A percentile compares a stretch with the other conserved stretches of the same genome.
Conservation (phyloP, 2,329 filamentous ascomycete species). For the Stromatinia cepivora region DNA sequence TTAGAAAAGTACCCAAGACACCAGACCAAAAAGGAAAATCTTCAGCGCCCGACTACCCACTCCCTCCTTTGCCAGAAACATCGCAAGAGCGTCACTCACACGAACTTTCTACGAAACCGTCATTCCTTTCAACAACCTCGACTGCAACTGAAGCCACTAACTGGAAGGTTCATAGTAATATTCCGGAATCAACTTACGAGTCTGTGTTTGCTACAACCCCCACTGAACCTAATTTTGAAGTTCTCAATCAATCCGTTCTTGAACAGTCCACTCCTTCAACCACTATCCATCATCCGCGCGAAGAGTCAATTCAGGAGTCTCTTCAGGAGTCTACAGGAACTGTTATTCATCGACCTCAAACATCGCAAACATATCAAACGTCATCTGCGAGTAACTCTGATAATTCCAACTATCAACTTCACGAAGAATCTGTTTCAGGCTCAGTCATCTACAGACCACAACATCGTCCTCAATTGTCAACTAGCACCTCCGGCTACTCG, state of each 20-base stretch:
- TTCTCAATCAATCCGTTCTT: constrained; percentile 12
- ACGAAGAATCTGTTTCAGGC: constrained; percentile 10
- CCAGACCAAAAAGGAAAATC: constrained; percentile 40
- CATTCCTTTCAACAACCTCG: constrained; percentile 40
- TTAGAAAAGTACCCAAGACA: constrained; percentile 42
- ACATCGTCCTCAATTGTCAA: constrained; percentile 5
- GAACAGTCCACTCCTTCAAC: constrained; percentile 22
- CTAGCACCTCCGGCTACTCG: constrained; percentile 21
- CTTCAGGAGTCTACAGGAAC: not conserved
- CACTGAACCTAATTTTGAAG: constrained; percentile 18
- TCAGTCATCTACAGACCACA: constrained; percentile 23
- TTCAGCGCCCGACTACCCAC: constrained; percentile 28
- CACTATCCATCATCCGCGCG: constrained; percentile 11
- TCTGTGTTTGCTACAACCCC: constrained; percentile 28
- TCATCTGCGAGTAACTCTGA: constrained; percentile 19
- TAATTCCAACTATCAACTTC: constrained; percentile 18
- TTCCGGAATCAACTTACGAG: constrained; percentile 30
- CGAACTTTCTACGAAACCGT: constrained; percentile 40
- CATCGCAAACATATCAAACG: constrained; percentile 4
- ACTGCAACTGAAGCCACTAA: constrained; percentile 40
- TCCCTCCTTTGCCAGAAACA: constrained; percentile 36
- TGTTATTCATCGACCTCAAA: constrained; percentile 6
- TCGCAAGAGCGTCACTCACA: constrained; percentile 32
- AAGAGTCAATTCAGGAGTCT: constrained; percentile 4
- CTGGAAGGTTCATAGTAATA: constrained; percentile 39